Conservation (phyloP, 257 asterid species). For the Solanum acaule region DNA sequence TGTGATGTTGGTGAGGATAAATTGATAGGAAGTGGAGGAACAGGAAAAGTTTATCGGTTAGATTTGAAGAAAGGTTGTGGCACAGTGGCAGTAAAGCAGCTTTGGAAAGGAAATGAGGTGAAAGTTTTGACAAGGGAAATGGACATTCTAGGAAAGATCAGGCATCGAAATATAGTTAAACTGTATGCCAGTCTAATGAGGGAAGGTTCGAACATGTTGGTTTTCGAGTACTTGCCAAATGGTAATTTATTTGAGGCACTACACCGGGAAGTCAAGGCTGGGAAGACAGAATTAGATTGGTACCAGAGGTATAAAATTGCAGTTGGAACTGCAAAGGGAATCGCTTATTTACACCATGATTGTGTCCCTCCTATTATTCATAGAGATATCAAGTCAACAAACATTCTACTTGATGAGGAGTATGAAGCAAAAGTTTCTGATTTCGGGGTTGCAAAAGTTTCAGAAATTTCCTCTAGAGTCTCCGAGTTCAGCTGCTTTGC, state of each 20-base stretch:
- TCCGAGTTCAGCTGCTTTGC: not conserved
- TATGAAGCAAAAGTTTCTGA: not conserved
- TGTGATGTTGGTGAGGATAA: not conserved
- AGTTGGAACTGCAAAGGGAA: slow-evolving; percentile 1
- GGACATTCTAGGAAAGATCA: not conserved
- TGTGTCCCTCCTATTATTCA: not conserved
- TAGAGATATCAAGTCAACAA: slow-evolving; percentile 7
- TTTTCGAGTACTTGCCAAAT: slow-evolving; percentile 4
- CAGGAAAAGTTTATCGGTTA: not conserved
- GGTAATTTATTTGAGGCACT: slow-evolving; percentile 2
- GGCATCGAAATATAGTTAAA: not conserved
- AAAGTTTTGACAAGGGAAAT: slow-evolving; percentile 3
- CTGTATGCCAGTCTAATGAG: not conserved
- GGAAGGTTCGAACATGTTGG: not conserved
- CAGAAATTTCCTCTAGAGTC: not conserved
- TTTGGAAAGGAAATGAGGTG: not conserved
- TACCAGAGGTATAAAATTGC: slow-evolving; percentile 1
- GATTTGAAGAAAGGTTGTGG: not conserved
- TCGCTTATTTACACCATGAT: not conserved
- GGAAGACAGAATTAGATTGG: slow-evolving; percentile 3
- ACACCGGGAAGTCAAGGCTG: not conserved
- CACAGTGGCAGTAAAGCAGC: not conserved
- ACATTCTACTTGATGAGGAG: slow-evolving; percentile 4
- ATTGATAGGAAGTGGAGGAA: not conserved
- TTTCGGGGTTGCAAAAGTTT: slow-evolving; percentile 6